These are phyloP conservation scores for Pyrenophora teres DNA, from an alignment of 2,329 filamentous ascomycete species.

Conservation along the genomic window DNA sequence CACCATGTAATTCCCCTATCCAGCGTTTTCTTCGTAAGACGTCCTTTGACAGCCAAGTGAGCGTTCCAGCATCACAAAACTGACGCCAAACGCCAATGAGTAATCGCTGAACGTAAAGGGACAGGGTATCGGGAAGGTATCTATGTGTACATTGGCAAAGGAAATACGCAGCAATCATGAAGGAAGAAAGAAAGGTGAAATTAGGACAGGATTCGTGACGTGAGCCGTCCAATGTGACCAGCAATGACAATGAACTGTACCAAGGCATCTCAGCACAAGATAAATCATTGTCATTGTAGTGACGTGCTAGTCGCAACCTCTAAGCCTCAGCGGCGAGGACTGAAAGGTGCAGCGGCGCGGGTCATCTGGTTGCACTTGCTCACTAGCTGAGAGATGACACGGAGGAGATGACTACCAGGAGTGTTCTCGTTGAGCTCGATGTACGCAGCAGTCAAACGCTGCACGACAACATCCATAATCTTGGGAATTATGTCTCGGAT, in stretches of 20 bases:
- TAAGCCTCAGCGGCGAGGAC: constrained; percentile 16
- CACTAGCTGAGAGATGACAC: constrained; percentile 55
- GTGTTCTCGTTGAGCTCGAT: constrained; percentile 60
- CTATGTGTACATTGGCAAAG: constrained; percentile 8
- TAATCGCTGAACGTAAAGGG: constrained; percentile 12
- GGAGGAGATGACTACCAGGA: constrained; percentile 58
- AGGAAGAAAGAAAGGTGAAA: too few relatives aligned
- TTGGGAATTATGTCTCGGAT: constrained; percentile 61
- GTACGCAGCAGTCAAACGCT: constrained; percentile 62
- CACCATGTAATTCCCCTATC: constrained; percentile 1
- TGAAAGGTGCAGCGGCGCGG: constrained; percentile 27
- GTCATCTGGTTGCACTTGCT: constrained; percentile 42
- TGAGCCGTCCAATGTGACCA: too few relatives aligned
- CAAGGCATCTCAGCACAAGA: constrained; percentile 39
- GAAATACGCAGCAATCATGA: neutral
- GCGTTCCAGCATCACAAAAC: constrained; percentile 31
- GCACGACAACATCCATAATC: constrained; percentile 64
- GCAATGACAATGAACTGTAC: constrained; percentile 5
- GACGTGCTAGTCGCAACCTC: neutral
- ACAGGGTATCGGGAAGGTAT: constrained; percentile 8
- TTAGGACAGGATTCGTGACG: neutral
- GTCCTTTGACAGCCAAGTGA: constrained; percentile 15
- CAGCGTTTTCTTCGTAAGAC: constrained; percentile 3
- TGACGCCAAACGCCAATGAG: constrained; percentile 5
- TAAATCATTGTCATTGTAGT: neutral